These are phyloP conservation scores for Sphaerulina populicola DNA, from an alignment of 2,329 filamentous ascomycete species.

Conservation along the genomic window DNA sequence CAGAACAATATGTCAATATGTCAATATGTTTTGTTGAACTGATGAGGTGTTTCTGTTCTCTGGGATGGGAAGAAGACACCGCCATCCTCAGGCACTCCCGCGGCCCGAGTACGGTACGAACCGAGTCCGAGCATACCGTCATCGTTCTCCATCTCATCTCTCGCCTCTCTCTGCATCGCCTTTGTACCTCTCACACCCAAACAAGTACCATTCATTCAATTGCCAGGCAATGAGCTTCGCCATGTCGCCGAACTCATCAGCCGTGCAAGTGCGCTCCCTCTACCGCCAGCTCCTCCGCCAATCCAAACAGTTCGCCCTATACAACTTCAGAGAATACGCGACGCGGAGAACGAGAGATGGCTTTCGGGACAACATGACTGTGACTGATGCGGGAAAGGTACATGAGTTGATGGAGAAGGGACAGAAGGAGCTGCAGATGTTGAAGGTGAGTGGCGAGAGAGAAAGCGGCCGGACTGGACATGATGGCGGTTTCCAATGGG, in stretches of 20 bases:
- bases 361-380: conserved; percentile 69
- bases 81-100: too few relatives aligned
- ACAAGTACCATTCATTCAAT: too few relatives aligned
- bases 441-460: conserved; percentile 62
- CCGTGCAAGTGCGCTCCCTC: conserved; percentile 29
- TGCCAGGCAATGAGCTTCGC: conserved; percentile 2
- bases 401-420: conserved; percentile 88
- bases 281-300: conserved; percentile 88
- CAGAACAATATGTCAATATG: too few relatives aligned
- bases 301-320: conserved; percentile 76
- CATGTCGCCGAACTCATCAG: conserved; percentile 17
- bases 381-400: conserved; percentile 65
- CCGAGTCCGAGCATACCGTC: neutral
- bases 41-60: too few relatives aligned
- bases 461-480: neutral
- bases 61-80: too few relatives aligned
- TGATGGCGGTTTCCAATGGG: neutral
- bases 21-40: too few relatives aligned
- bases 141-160: neutral
- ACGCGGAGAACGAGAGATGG: conserved; percentile 82
- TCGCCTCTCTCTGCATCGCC: neutral
- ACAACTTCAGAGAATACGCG: conserved; percentile 98
- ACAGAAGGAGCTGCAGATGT: conserved; percentile 70
- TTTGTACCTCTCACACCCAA: neutral
- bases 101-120: neutral